Conservation (phyloP, 2,329 filamentous ascomycete species). For the Fusarium xylarioides region DNA sequence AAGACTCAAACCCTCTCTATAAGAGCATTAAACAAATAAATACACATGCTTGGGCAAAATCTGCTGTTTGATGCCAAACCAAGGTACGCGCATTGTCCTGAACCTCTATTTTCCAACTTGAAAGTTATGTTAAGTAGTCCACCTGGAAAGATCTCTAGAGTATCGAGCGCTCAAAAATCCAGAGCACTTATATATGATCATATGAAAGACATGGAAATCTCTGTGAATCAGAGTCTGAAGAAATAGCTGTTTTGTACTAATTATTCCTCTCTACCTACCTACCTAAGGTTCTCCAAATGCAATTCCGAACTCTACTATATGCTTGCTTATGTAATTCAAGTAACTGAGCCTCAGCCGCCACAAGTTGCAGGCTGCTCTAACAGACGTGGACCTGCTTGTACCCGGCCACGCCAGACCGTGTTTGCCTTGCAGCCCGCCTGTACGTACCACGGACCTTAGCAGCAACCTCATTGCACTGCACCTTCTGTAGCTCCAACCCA, state of each 20-base stretch:
- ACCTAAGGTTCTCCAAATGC: not conserved
- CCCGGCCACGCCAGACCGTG: conserved; percentile 53
- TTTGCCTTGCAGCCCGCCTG: conserved; percentile 50
- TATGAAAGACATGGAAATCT: not conserved
- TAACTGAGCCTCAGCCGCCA: conserved; percentile 27
- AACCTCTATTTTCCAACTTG: not conserved
- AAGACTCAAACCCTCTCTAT: not conserved
- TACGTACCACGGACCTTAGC: conserved; percentile 35
- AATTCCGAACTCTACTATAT: too few relatives aligned
- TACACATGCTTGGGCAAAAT: not conserved
- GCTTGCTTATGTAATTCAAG: not conserved
- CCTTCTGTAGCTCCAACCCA: conserved; percentile 33
- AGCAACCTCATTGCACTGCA: conserved; percentile 27
- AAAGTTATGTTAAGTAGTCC: not conserved
- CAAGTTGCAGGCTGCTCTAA: conserved; percentile 24
- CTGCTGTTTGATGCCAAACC: not conserved
- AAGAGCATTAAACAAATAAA: not conserved
- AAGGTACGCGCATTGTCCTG: not conserved
- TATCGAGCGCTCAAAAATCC: too few relatives aligned
- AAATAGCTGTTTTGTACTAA: not conserved
- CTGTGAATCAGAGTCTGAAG: not conserved
- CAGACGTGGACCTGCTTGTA: conserved; percentile 36
- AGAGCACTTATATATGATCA: not conserved
- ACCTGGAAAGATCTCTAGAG: not conserved
- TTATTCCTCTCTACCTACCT: not conserved